Percentiles rank a stretch among this genome's conserved stretches.
Conservation (phyloP, 179 eudicot genomes). For the Spergularia azorica region DNA sequence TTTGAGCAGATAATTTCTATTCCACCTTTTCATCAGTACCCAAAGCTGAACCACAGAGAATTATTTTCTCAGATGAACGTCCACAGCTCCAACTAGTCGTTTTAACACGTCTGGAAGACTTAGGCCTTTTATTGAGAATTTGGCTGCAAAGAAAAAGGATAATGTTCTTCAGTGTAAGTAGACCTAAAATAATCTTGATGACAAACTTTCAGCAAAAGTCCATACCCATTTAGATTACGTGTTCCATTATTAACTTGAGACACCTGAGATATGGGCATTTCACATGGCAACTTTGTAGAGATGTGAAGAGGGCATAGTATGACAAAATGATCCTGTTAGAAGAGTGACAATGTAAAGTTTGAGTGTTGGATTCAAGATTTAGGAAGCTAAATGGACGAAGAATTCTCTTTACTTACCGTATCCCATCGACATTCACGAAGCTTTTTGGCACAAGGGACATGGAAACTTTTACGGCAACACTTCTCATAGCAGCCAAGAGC, state of each 20-base stretch:
- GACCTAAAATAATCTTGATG: neutral
- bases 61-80: conserved; percentile 45
- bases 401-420: conserved; percentile 45
- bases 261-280: conserved; percentile 30
- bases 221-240: conserved; percentile 49
- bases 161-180: neutral
- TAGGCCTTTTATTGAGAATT: conserved; percentile 28
- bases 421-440: conserved; percentile 88
- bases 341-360: neutral
- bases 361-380: too few relatives aligned
- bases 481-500: conserved; percentile 95
- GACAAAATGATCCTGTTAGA: conserved; percentile 82
- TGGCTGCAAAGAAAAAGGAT: conserved; percentile 37
- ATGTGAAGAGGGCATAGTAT: conserved; percentile 89
- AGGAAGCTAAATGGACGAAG: too few relatives aligned
- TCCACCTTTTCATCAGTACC: conserved; percentile 67
- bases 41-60: conserved; percentile 93
- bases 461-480: conserved; percentile 90
- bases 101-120: conserved; percentile 32
- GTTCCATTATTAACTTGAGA: conserved; percentile 41
- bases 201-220: conserved; percentile 5
- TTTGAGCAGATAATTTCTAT: conserved; percentile 26
- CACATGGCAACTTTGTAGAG: conserved; percentile 69
- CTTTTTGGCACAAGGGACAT: conserved; percentile 84
- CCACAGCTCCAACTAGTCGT: conserved; percentile 43